Evolutionary conservation across 75 land plant species (phyloP).

Genomic region (Picea sitchensis): DNA sequence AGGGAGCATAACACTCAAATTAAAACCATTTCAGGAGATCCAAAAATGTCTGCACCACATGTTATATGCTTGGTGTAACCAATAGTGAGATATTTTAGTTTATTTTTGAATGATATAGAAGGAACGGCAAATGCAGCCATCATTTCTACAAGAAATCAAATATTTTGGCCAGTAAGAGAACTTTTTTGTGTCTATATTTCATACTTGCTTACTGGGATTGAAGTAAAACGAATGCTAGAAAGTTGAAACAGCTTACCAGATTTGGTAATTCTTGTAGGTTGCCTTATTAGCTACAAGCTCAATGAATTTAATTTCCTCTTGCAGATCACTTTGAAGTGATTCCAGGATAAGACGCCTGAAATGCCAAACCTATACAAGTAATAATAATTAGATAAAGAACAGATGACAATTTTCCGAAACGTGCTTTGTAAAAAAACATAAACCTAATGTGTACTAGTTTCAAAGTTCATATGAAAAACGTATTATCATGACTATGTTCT

Average conservation of each 20-base stretch:
- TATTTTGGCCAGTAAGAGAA: neutral
- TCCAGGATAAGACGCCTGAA: constrained; percentile 87
- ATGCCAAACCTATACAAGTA: constrained; percentile 80
- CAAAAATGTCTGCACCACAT: neutral
- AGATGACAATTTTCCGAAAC: neutral
- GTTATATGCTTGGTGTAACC: neutral
- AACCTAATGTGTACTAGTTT: neutral
- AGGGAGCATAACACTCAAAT: constrained; percentile 18
- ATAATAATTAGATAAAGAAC: neutral
- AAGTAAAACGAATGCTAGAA: neutral
- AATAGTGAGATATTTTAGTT: neutral
- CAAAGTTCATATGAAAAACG: neutral
- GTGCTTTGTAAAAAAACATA: neutral
- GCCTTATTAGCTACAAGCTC: constrained; percentile 34
- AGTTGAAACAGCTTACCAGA: constrained; percentile 48
- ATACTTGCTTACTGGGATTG: neutral
- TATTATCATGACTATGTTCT: neutral
- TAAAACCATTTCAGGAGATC: neutral
- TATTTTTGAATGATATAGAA: neutral
- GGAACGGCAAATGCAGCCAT: neutral
- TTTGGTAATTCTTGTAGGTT: constrained; percentile 89
- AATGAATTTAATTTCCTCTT: constrained; percentile 64
- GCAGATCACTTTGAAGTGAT: constrained; percentile 52
- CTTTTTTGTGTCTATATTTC: neutral
- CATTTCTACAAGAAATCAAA: neutral